These are phyloP conservation scores for Friedmanniomyces simplex DNA, from an alignment of 495 filamentous ascomycete genomes.

Conservation along the genomic window DNA sequence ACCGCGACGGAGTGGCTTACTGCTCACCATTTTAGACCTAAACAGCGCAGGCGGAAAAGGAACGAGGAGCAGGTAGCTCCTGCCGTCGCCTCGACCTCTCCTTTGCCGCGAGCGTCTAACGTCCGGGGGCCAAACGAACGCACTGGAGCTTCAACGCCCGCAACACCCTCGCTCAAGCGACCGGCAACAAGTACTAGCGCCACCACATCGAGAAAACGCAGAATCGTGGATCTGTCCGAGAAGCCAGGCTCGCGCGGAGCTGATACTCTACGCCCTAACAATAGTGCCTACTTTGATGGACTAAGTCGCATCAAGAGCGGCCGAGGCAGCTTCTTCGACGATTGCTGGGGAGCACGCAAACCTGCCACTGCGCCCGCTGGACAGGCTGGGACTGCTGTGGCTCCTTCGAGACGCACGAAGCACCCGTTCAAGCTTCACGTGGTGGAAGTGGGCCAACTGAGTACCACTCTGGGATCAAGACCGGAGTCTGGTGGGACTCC, in stretches of 20 bases:
- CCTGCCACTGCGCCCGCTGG: conserved; percentile 4
- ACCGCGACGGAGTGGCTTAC: conserved; percentile 32
- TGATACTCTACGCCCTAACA: not conserved
- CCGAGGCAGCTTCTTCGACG: conserved; percentile 27
- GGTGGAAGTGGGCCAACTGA: conserved; percentile 2
- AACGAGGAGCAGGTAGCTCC: conserved; percentile 10
- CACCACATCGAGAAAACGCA: conserved; percentile 2
- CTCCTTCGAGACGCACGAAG: not conserved
- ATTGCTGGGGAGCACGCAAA: conserved; percentile 4
- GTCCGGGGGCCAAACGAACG: not conserved
- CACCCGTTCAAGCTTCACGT: not conserved
- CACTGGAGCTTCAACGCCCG: not conserved
- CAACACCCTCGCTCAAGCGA: conserved; percentile 2
- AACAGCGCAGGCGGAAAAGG: conserved; percentile 7
- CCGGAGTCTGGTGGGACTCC: not conserved
- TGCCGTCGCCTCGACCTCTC: not conserved
- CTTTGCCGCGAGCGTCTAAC: not conserved
- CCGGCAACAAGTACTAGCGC: not conserved
- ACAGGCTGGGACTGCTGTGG: not conserved
- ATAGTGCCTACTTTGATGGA: conserved; percentile 37
- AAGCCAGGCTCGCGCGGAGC: not conserved
- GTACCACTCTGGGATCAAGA: not conserved
- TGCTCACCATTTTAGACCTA: conserved; percentile 29
- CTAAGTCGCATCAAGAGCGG: conserved; percentile 65
- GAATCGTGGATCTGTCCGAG: not conserved